A percentile compares a stretch with the other conserved stretches of the same genome.
Conservation (phyloP, 352 stramenopile genomes). For the Pythium chondricola region DNA sequence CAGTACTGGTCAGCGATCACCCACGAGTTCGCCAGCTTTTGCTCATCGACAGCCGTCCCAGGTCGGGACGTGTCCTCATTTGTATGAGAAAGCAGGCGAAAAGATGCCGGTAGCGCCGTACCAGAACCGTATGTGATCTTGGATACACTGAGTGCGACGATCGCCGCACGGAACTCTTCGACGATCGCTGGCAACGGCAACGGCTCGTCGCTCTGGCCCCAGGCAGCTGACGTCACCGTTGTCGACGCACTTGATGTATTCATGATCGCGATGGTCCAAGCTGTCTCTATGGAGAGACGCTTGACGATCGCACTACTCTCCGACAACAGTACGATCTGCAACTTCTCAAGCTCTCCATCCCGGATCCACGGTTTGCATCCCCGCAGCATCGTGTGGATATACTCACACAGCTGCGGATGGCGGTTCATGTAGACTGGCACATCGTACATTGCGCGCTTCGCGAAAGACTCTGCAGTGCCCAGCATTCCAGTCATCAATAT, state of each 20-base stretch:
- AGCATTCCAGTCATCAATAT: background rate
- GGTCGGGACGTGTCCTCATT: slow-evolving; percentile 33
- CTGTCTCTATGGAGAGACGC: slow-evolving; percentile 50
- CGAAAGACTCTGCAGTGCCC: slow-evolving; percentile 48
- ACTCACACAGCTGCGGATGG: slow-evolving; percentile 66
- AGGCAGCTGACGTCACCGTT: background rate
- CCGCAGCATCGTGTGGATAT: slow-evolving; percentile 66
- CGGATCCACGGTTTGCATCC: slow-evolving; percentile 62
- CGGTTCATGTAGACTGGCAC: slow-evolving; percentile 77
- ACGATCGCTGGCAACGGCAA: slow-evolving; percentile 46
- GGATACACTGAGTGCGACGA: slow-evolving; percentile 51
- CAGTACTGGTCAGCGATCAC: slow-evolving; percentile 54
- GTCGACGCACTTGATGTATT: background rate
- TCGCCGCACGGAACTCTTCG: slow-evolving; percentile 48
- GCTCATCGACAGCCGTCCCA: slow-evolving; percentile 31
- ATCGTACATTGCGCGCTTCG: slow-evolving; percentile 54
- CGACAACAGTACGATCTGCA: slow-evolving; percentile 50
- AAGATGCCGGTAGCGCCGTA: slow-evolving; percentile 22
- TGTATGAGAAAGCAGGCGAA: slow-evolving; percentile 67
- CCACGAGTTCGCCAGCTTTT: slow-evolving; percentile 53
- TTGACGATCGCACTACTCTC: slow-evolving; percentile 34
- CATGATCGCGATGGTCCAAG: slow-evolving; percentile 20
- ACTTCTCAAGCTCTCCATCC: slow-evolving; percentile 55
- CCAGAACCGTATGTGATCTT: slow-evolving; percentile 11
- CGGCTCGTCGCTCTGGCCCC: slow-evolving; percentile 19